Conservation (phyloP, 495 filamentous ascomycete genomes). For the Penicillium paradoxum region DNA sequence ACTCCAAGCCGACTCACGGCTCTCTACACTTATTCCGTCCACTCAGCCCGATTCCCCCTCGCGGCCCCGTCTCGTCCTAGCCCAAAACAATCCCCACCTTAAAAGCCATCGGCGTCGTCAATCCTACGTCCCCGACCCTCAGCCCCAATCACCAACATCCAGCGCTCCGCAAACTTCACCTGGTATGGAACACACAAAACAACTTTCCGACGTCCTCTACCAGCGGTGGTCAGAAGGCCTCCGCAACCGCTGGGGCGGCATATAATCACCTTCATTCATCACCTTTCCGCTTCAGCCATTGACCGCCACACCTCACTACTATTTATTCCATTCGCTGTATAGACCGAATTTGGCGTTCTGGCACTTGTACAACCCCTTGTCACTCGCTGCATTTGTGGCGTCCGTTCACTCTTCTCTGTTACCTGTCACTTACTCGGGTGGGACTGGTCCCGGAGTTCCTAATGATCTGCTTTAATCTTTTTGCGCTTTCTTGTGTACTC, state of each 20-base stretch:
- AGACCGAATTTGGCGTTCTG: constrained; percentile 21
- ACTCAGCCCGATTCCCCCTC: constrained; percentile 40
- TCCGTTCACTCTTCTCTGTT: constrained; percentile 15
- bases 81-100: constrained; percentile 79
- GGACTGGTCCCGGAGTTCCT: constrained; percentile 20
- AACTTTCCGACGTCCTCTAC: constrained; percentile 86
- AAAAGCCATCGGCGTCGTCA: constrained; percentile 70
- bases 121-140: constrained; percentile 42
- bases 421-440: constrained; percentile 9
- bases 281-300: background rate
- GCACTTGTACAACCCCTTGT: constrained; percentile 17
- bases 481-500: constrained; percentile 9
- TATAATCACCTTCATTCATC: constrained; percentile 25
- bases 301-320: background rate
- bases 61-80: constrained; percentile 65
- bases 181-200: constrained; percentile 88
- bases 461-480: constrained; percentile 24
- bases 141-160: constrained; percentile 29
- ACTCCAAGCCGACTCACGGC: constrained; percentile 50
- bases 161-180: constrained; percentile 49
- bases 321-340: constrained; percentile 26
- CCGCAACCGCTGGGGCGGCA: constrained; percentile 67
- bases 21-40: constrained; percentile 42
- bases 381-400: constrained; percentile 22
- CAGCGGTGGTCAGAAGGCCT: constrained; percentile 83